Conservation (phyloP, 2,329 filamentous ascomycete genomes). For the Botrytis fragariae region DNA sequence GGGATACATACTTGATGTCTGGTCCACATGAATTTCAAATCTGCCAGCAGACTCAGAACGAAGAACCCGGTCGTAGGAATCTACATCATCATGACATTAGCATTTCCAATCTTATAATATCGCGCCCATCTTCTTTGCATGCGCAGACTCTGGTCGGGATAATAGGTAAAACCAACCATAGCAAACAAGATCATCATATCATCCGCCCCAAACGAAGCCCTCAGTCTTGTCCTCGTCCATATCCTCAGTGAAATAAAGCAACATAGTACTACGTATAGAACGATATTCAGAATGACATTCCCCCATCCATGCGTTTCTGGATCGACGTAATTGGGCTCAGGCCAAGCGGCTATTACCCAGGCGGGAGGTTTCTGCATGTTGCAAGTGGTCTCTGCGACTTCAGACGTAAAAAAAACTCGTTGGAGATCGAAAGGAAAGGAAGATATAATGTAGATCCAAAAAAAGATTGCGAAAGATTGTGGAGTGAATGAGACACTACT, state of each 20-base stretch:
- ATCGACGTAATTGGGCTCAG: slow-evolving; percentile 47
- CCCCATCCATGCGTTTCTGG: slow-evolving; percentile 46
- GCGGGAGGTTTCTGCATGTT: slow-evolving; percentile 30
- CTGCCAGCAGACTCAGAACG: slow-evolving; percentile 39
- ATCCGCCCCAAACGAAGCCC: slow-evolving; percentile 47
- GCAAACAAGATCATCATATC: slow-evolving; percentile 47
- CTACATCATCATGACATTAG: slow-evolving; percentile 20
- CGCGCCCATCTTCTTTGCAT: background rate
- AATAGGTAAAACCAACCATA: slow-evolving; percentile 34
- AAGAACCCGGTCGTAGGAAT: slow-evolving; percentile 42
- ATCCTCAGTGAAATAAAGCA: slow-evolving; percentile 46
- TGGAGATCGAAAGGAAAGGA: background rate
- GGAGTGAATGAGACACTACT: background rate
- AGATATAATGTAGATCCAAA: background rate
- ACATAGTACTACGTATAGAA: slow-evolving; percentile 42
- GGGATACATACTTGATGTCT: slow-evolving; percentile 35
- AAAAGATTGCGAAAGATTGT: background rate
- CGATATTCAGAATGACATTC: slow-evolving; percentile 44
- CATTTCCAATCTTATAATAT: background rate
- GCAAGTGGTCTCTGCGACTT: background rate
- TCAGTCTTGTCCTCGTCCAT: slow-evolving; percentile 46
- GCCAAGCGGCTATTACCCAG: slow-evolving; percentile 33
- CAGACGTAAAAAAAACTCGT: background rate
- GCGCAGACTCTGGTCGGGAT: background rate
- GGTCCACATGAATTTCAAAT: slow-evolving; percentile 41